These are phyloP conservation scores for Leccinum imitatum DNA, from an alignment of 768 basidiomycete species.

Conservation along the genomic window DNA sequence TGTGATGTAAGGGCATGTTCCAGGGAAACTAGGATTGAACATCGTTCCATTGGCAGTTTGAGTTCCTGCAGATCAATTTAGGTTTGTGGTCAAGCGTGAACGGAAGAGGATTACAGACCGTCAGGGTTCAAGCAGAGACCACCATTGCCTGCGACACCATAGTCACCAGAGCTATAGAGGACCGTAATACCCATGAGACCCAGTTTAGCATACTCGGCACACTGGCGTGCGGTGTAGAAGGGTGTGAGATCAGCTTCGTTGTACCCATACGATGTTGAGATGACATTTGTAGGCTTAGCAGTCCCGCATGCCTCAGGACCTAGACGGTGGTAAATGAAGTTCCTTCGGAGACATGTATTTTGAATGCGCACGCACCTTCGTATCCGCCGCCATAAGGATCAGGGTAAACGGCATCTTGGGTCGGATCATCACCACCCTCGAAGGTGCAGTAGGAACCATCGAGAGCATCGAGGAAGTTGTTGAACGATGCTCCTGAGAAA, in stretches of 20 bases:
- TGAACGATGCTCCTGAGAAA: constrained; percentile 27
- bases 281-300: constrained; percentile 34
- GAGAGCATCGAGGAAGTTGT: constrained; percentile 37
- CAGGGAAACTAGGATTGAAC: constrained; percentile 46
- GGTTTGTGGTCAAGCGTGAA: not conserved
- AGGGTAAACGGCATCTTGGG: constrained; percentile 27
- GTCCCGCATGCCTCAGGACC: constrained; percentile 40
- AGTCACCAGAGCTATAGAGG: constrained; percentile 45
- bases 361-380: constrained; percentile 10
- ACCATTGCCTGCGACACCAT: constrained; percentile 40
- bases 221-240: constrained; percentile 41
- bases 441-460: constrained; percentile 35
- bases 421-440: constrained; percentile 36
- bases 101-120: constrained; percentile 16
- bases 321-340: not conserved
- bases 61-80: constrained; percentile 21
- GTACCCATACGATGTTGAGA: constrained; percentile 42
- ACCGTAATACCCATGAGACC: constrained; percentile 42
- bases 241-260: constrained; percentile 38
- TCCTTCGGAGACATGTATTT: not conserved
- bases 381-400: constrained; percentile 25
- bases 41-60: constrained; percentile 24
- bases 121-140: constrained; percentile 33
- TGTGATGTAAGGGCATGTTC: constrained; percentile 45
- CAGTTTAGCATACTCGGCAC: constrained; percentile 47